Conservation (phyloP, 495 filamentous ascomycete species). For the Neurospora terricola region DNA sequence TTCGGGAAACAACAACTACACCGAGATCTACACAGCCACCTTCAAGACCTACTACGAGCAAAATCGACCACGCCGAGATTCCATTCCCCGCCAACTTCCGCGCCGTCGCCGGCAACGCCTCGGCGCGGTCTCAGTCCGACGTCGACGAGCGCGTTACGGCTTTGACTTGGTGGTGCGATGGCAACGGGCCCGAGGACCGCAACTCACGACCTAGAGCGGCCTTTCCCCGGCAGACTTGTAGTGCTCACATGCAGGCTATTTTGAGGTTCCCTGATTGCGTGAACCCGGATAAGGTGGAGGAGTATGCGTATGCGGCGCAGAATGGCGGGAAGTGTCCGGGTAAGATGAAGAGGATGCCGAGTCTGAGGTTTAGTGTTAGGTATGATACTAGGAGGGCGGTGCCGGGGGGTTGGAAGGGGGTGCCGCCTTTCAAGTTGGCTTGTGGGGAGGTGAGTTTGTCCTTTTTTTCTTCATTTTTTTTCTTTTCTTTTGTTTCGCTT, state of each 20-base stretch:
- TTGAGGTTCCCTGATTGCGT: constrained; percentile 28
- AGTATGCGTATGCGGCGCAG: constrained; percentile 24
- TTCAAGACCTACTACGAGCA: constrained; percentile 48
- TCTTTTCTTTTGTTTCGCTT: too few species aligned
- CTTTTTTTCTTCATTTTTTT: background rate
- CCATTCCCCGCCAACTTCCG: constrained; percentile 51
- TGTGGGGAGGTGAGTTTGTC: constrained; percentile 21
- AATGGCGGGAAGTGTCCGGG: constrained; percentile 20
- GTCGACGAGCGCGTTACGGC: constrained; percentile 23
- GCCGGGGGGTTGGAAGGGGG: constrained; percentile 24
- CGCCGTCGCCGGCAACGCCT: constrained; percentile 26
- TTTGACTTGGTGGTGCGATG: constrained; percentile 32
- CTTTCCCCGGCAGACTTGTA: constrained; percentile 24
- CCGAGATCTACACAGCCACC: constrained; percentile 29
- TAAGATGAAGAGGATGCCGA: constrained; percentile 24
- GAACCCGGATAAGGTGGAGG: constrained; percentile 20
- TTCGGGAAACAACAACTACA: constrained; percentile 20
- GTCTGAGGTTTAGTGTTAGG: constrained; percentile 22
- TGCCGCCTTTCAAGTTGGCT: constrained; percentile 24
- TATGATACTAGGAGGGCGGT: constrained; percentile 21
- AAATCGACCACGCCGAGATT: constrained; percentile 78
- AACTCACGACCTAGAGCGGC: constrained; percentile 21
- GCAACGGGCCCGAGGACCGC: constrained; percentile 25
- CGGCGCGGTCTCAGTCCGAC: constrained; percentile 21
- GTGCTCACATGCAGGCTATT: constrained; percentile 25